Conservation (phyloP, 208 protist genomes). For the Acanthamoeba royreba region DNA sequence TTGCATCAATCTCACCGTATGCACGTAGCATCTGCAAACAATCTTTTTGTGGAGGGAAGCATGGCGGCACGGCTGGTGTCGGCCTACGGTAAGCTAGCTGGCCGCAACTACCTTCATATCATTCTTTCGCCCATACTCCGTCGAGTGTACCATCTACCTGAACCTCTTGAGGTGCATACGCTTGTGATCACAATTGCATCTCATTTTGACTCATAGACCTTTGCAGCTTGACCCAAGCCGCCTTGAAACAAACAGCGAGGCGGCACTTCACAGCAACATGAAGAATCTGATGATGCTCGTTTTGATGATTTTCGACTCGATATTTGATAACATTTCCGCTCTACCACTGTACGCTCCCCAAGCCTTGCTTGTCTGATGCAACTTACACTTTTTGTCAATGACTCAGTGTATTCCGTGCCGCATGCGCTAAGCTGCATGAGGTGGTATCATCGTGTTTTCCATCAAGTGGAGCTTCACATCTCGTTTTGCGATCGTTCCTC, state of each 20-base stretch:
- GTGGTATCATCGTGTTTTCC: conserved; percentile 38
- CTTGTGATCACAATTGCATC: not conserved
- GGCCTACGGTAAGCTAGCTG: conserved; percentile 15
- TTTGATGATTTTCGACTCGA: conserved; percentile 1
- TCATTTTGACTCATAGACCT: not conserved
- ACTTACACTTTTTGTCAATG: not conserved
- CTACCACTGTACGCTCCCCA: not conserved
- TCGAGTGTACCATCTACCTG: not conserved
- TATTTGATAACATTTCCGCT: not conserved
- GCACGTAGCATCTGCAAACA: conserved; percentile 10
- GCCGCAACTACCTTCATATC: not conserved
- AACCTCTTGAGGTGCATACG: not conserved
- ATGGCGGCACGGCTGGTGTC: conserved; percentile 2
- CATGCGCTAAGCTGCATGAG: conserved; percentile 36
- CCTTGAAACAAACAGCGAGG: not conserved
- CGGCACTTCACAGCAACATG: not conserved
- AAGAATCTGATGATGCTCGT: conserved; percentile 32
- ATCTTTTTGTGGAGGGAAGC: conserved; percentile 43
- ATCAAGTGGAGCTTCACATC: not conserved
- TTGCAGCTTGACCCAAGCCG: not conserved
- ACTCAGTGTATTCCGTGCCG: not conserved
- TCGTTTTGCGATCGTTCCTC: conserved; percentile 36
- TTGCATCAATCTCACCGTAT: not conserved
- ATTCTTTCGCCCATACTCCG: not conserved
- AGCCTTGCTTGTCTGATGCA: not conserved